Evolutionary conservation across 495 filamentous ascomycete genomes (phyloP).

Genomic region (Neurospora sublineolata): DNA sequence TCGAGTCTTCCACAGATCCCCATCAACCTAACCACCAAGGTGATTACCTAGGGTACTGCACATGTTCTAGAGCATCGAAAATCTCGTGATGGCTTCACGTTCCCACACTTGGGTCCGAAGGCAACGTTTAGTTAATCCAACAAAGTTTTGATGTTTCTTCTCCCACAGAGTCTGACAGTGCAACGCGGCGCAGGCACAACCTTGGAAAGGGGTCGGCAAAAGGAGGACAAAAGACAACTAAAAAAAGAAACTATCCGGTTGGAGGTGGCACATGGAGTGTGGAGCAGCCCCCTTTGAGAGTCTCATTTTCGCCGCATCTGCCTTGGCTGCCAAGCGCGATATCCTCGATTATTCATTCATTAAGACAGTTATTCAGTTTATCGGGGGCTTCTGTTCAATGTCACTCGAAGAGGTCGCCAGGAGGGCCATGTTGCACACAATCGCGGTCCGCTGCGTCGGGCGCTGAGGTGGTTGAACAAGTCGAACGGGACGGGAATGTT

Average conservation of each 20-base stretch:
- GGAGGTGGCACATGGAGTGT: not conserved
- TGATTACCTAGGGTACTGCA: not conserved
- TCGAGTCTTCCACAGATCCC: not conserved
- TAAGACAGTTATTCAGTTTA: not conserved
- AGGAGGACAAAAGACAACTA: conserved; percentile 1
- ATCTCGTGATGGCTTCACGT: not conserved
- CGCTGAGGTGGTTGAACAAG: not conserved
- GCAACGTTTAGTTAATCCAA: not conserved
- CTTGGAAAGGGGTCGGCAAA: not conserved
- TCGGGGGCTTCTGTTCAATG: not conserved
- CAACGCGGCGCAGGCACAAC: not conserved
- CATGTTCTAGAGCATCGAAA: not conserved
- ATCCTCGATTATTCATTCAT: not conserved
- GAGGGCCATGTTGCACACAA: not conserved
- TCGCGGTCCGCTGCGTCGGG: not conserved
- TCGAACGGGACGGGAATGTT: not conserved
- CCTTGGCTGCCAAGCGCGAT: not conserved
- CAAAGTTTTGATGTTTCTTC: not conserved
- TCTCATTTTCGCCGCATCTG: not conserved
- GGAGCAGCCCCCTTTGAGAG: not conserved
- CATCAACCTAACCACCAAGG: not conserved
- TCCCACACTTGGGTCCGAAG: not conserved
- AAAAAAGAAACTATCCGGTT: conserved; percentile 9
- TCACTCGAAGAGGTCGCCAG: not conserved
- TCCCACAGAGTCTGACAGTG: not conserved